phyloP scores from a whole-genome alignment of 768 basidiomycete genomes.

The Suillus discolor region DNA sequence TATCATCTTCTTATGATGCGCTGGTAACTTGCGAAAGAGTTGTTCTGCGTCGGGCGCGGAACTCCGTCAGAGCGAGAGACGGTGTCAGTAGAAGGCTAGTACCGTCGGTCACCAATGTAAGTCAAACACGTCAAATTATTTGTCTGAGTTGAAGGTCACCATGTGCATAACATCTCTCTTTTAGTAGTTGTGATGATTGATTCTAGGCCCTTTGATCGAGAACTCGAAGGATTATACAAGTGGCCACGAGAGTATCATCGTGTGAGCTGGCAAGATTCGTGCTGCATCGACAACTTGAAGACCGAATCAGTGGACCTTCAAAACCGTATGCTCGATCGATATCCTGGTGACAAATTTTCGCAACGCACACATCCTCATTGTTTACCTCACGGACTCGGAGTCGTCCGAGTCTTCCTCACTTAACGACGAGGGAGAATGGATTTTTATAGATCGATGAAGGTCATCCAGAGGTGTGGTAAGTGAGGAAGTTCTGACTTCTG shows the following conservation, averaged over 20 bases:
- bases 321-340: background rate
- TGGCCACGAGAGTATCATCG: background rate
- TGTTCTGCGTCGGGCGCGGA: constrained; percentile 1
- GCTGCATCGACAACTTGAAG: background rate
- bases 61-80: background rate
- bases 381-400: background rate
- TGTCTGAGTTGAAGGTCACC: background rate
- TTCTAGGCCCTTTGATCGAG: background rate
- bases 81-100: background rate
- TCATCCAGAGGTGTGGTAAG: background rate
- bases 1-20: background rate
- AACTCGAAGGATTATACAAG: background rate
- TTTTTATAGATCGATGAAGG: background rate
- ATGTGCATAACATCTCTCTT: background rate
- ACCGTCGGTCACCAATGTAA: background rate
- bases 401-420: background rate
- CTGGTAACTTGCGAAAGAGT: background rate
- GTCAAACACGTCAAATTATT: background rate
- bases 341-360: background rate
- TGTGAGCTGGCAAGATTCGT: background rate
- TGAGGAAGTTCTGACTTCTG: background rate
- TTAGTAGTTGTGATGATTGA: background rate
- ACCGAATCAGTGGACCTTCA: background rate
- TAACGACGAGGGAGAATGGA: background rate
- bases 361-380: background rate